Evolutionary conservation across 768 basidiomycete genomes (phyloP), one percentile per base, ranked within the genome.

Genomic region (Panaeolus papilionaceus): DNA sequence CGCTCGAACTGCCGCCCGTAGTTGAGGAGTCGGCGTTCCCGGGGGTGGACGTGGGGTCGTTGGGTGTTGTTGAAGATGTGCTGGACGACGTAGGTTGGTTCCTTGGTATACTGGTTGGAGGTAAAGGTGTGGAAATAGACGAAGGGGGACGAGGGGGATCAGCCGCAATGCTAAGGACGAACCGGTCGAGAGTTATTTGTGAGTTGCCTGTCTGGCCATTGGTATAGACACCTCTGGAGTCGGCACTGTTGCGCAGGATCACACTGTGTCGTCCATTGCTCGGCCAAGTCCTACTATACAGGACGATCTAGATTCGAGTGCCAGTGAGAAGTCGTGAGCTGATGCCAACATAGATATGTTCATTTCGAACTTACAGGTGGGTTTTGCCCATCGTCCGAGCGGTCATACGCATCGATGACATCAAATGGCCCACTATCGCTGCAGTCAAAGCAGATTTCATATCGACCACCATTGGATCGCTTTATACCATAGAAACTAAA

Each of bases 41-140:
- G 54, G 54, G 14, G 11, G 54, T 28, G 26, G 54, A 37, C 10
- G 54, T 58, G 28, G 54, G 54, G 54, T 14, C 33, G 28, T 28
- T 58, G 28, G 63, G n/a, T 38, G 51, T 65, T 16, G 28, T 14
- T 7, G 18, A n/a, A 23, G 47, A 7, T 1, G 47, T 23, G 23
- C 6, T 49, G 23, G 20, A 7, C 47, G 47, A 49, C 16, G 47
- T 20, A 44, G 38, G 40, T 8, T 62, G 38, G 63, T 38, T 23
- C 28, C 28, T 20, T 7, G 47, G 20, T 8, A 23, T 49, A 23
- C 47, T 49, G 8, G n/a, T 20, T 23, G 47, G 47, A 9, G 47
- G 23, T 23, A 23, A 23, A 23, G 23, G 20, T 33, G 67, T 66
- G 67, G 47, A 67, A 68, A 64, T 40, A 16, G 37, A 47, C 38